phyloP scores from a whole-genome alignment of 345 rosid genomes.

The Zanthoxylum bungeanum region DNA sequence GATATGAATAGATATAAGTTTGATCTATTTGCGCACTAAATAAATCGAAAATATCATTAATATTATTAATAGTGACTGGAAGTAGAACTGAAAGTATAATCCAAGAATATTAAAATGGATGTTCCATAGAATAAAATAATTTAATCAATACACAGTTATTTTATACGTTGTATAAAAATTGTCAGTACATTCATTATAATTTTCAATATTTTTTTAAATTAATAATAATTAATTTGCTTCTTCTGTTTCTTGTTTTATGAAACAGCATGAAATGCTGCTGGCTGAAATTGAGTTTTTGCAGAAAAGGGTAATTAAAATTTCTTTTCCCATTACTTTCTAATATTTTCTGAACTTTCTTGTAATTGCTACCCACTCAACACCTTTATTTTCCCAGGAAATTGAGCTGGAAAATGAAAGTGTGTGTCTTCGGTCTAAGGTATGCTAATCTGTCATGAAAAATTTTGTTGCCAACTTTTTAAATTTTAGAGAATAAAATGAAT shows the following conservation, averaged over 20 bases:
- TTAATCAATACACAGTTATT: background rate
- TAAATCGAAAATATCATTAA: too few species aligned
- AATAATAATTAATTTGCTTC: background rate
- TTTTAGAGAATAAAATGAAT: too few species aligned
- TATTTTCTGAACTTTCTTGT: background rate
- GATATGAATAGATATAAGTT: too few species aligned
- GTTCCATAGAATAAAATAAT: background rate
- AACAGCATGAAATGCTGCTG: constrained; percentile 92
- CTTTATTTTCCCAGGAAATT: constrained; percentile 48
- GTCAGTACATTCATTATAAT: background rate
- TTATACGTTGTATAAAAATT: background rate
- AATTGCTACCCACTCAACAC: too few species aligned
- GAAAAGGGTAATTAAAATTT: constrained; percentile 57
- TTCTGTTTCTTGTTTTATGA: constrained; percentile 7
- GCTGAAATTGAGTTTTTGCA: constrained; percentile 89
- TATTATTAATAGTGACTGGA: too few species aligned
- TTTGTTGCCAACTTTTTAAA: background rate
- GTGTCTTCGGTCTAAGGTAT: constrained; percentile 79
- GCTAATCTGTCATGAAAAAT: background rate
- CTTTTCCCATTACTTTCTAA: background rate
- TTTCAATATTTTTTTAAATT: too few species aligned
- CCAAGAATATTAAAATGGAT: too few species aligned
- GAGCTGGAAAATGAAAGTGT: constrained; percentile 88
- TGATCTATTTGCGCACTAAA: too few species aligned
- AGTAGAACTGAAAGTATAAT: too few species aligned